These are phyloP conservation scores for Phylloporus scabripes DNA, from an alignment of 768 basidiomycete species.

Conservation along the genomic window DNA sequence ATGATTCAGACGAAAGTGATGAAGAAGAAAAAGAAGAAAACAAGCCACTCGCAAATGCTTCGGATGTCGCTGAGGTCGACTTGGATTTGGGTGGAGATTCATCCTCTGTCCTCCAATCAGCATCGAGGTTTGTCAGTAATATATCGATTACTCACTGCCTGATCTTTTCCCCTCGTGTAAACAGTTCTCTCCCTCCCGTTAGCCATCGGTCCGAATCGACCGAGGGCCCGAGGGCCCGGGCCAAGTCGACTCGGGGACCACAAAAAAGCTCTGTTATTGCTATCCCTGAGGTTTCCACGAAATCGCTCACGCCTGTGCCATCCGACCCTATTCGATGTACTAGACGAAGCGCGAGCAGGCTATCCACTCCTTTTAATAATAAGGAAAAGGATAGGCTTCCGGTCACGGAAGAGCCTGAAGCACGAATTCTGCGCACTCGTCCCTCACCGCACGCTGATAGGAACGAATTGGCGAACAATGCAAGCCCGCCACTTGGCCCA, in stretches of 20 bases:
- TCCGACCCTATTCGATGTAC: conserved; percentile 27
- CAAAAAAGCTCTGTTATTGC: conserved; percentile 42
- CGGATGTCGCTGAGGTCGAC: conserved; percentile 46
- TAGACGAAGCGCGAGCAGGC: conserved; percentile 28
- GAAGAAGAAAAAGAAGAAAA: conserved; percentile 47
- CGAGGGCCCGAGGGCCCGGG: conserved; percentile 31
- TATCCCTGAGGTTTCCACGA: conserved; percentile 44
- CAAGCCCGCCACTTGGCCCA: conserved; percentile 47
- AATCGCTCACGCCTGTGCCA: conserved; percentile 35
- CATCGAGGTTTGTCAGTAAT: conserved; percentile 20
- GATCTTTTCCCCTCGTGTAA: conserved; percentile 4
- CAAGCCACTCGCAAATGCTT: conserved; percentile 42
- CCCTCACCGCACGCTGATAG: conserved; percentile 34
- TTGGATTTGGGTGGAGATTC: conserved; percentile 41
- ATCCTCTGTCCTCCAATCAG: conserved; percentile 17
- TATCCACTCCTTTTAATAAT: conserved; percentile 27
- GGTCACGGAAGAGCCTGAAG: conserved; percentile 47
- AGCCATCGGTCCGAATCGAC: conserved; percentile 25
- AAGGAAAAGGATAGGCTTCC: conserved; percentile 38
- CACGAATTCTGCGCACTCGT: conserved; percentile 47
- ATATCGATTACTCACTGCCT: conserved; percentile 5
- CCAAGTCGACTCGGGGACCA: conserved; percentile 52
- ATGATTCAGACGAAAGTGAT: conserved; percentile 59
- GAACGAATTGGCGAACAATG: conserved; percentile 35
- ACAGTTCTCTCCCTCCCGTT: conserved; percentile 25